Conservation (phyloP, 495 filamentous ascomycete genomes). For the Rostrohypoxylon terebratum region DNA sequence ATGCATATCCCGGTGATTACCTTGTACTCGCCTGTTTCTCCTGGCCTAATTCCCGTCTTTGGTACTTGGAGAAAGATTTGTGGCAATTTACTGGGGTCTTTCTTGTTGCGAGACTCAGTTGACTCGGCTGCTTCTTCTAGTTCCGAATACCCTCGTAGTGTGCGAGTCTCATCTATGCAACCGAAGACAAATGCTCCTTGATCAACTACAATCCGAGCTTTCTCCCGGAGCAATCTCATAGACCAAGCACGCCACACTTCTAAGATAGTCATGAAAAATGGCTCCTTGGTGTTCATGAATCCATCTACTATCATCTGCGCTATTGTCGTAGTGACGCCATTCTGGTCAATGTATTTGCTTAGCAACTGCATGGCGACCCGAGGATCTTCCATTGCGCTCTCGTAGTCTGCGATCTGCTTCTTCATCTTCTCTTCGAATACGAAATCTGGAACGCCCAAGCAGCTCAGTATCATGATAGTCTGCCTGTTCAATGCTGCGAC, state of each 20-base stretch:
- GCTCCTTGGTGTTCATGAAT: conserved; percentile 80
- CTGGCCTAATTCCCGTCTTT: conserved; percentile 55
- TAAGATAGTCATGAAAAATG: conserved; percentile 82
- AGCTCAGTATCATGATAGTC: conserved; percentile 83
- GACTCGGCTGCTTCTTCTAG: conserved; percentile 40
- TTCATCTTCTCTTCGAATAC: conserved; percentile 76
- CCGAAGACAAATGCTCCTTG: conserved; percentile 90
- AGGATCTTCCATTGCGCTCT: conserved; percentile 74
- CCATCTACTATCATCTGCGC: conserved; percentile 81
- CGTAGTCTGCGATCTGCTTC: conserved; percentile 71
- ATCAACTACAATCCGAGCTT: conserved; percentile 85
- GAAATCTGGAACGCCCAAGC: conserved; percentile 75
- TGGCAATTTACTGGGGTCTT: conserved; percentile 68
- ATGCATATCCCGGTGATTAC: conserved; percentile 84
- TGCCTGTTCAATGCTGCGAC: conserved; percentile 87
- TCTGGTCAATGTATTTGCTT: conserved; percentile 82
- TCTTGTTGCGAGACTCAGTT: conserved; percentile 25
- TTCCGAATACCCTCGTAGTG: conserved; percentile 74
- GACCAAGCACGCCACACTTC: conserved; percentile 85
- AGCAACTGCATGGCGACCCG: conserved; percentile 72
- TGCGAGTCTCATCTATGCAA: conserved; percentile 84
- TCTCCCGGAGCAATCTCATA: conserved; percentile 88
- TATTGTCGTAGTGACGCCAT: conserved; percentile 79
- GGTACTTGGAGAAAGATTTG: conserved; percentile 90
- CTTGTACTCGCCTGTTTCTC: conserved; percentile 63